Percentiles rank a stretch among this genome's conserved stretches.
Evolutionary conservation across 2,329 filamentous ascomycete genomes (phyloP).

Genomic region (Monascus ruber): DNA sequence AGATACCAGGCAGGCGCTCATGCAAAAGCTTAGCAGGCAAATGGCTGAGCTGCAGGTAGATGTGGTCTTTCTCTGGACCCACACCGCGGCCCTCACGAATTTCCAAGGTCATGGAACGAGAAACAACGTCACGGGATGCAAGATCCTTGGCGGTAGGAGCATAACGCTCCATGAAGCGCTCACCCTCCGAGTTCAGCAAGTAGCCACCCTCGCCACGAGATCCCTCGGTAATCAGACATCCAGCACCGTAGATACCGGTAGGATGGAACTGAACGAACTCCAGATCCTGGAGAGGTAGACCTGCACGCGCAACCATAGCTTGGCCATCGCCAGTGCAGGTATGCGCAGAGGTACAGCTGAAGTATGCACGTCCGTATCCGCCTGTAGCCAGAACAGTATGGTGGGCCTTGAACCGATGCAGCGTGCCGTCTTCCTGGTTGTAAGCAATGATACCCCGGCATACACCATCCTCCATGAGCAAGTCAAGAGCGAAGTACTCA

Average conservation of each 20-base stretch:
- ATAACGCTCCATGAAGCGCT: constrained; percentile 99
- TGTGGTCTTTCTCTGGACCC: constrained; percentile 93
- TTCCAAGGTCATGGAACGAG: constrained; percentile 95
- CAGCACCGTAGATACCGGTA: constrained; percentile 96
- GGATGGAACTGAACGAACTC: constrained; percentile 99
- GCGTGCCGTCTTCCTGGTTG: constrained; percentile 96
- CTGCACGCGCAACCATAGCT: constrained; percentile 97
- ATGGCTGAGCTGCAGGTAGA: constrained; percentile 96
- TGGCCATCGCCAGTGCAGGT: constrained; percentile 98
- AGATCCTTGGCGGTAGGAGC: constrained; percentile 97
- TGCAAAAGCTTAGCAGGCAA: constrained; percentile 83
- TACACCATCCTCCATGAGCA: constrained; percentile 95
- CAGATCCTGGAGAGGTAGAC: constrained; percentile 96
- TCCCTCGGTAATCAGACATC: constrained; percentile 95
- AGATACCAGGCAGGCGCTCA: constrained; percentile 96
- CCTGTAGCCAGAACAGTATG: constrained; percentile 95
- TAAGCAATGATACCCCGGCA: constrained; percentile 95
- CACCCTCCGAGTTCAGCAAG: constrained; percentile 92
- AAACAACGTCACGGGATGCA: constrained; percentile 90
- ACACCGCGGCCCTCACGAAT: constrained; percentile 96
- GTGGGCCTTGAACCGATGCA: constrained; percentile 92
- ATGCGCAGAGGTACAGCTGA: constrained; percentile 95
- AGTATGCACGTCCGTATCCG: constrained; percentile 96
- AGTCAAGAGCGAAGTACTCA: constrained; percentile 92
- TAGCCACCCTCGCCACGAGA: constrained; percentile 97